These are phyloP conservation scores for Ambrosia trifida DNA, from an alignment of 129 eudicot species.

Conservation along the genomic window DNA sequence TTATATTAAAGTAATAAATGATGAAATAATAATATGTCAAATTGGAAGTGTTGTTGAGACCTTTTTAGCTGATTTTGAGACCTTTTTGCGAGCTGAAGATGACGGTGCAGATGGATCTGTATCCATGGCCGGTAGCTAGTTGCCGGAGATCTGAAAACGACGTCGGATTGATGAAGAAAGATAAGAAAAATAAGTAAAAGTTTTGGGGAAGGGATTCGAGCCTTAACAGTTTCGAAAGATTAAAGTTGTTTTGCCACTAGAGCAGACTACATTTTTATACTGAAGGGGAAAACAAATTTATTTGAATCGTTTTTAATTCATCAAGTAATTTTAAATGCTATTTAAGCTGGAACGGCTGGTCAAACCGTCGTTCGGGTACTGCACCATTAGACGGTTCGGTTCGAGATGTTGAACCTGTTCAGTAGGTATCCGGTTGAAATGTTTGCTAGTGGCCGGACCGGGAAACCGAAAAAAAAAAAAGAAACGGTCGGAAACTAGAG, in stretches of 20 bases:
- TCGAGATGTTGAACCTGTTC: too few relatives aligned
- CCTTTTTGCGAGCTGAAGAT: conserved; percentile 41
- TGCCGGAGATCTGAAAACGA: conserved; percentile 14
- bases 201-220: background rate
- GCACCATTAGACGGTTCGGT: too few relatives aligned
- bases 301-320: too few relatives aligned
- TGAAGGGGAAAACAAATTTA: too few relatives aligned
- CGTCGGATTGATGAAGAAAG: conserved; percentile 16
- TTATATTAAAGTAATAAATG: background rate
- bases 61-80: conserved; percentile 38
- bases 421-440: too few relatives aligned
- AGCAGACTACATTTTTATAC: background rate
- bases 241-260: background rate
- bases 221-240: background rate
- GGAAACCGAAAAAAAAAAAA: too few relatives aligned
- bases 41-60: conserved; percentile 25
- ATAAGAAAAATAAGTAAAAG: background rate
- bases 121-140: conserved; percentile 41
- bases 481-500: too few relatives aligned
- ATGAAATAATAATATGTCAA: background rate
- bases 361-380: too few relatives aligned
- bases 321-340: too few relatives aligned
- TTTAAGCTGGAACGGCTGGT: too few relatives aligned
- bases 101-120: conserved; percentile 40
- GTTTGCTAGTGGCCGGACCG: too few relatives aligned